Conservation (phyloP, 2,329 filamentous ascomycete genomes). For the Phoma sp. region DNA sequence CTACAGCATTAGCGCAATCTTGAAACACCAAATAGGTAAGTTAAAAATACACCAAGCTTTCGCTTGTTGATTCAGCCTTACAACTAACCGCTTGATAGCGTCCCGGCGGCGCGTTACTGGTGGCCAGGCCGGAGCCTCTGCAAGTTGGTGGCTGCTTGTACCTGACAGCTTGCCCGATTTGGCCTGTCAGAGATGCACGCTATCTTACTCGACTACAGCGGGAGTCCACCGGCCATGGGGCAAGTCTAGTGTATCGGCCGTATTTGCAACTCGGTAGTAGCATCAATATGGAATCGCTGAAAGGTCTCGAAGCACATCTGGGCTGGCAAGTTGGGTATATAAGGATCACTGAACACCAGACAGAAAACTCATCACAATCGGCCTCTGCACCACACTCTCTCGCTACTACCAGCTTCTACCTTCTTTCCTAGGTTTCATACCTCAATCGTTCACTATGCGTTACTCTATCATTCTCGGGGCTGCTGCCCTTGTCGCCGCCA, state of each 20-base stretch:
- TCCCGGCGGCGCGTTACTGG: conserved; percentile 6
- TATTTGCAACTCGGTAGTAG: not conserved
- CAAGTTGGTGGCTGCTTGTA: conserved; percentile 1
- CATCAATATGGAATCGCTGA: conserved; percentile 9
- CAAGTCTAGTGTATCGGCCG: conserved; percentile 1
- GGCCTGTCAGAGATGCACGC: conserved; percentile 9
- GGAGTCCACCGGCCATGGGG: conserved; percentile 7
- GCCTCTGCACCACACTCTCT: conserved; percentile 11
- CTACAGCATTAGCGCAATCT: conserved; percentile 11
- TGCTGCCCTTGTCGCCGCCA: conserved; percentile 30
- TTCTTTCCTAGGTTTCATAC: conserved; percentile 1
- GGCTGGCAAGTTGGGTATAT: conserved; percentile 9
- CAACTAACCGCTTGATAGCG: conserved; percentile 8
- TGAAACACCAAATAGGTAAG: conserved; percentile 13
- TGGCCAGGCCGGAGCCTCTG: conserved; percentile 12
- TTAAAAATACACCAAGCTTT: conserved; percentile 23
- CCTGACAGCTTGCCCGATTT: conserved; percentile 2
- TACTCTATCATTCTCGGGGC: conserved; percentile 29
- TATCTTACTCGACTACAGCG: conserved; percentile 18
- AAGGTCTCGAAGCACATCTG: not conserved
- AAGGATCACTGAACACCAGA: conserved; percentile 2
- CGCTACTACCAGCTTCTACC: conserved; percentile 6
- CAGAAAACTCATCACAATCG: conserved; percentile 8
- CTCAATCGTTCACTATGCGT: conserved; percentile 24
- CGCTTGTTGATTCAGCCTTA: conserved; percentile 15